Evolutionary conservation across 2,329 filamentous ascomycete genomes (phyloP).

Genomic region (Trichoderma asperellum): DNA sequence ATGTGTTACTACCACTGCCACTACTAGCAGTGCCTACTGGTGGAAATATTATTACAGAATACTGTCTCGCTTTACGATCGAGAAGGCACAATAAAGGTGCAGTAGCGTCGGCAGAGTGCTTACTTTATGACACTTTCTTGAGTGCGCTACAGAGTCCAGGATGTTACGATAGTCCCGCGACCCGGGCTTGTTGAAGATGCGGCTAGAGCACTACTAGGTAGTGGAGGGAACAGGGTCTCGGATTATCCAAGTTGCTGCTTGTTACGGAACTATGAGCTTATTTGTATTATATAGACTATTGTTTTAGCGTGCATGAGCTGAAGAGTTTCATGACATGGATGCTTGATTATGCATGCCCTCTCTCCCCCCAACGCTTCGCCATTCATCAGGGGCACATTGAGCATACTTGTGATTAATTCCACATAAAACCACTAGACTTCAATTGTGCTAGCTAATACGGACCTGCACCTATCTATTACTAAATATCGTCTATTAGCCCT

Average conservation of each 20-base stretch:
- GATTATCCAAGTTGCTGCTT: background rate
- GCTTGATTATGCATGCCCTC: background rate
- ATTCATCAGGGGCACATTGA: background rate
- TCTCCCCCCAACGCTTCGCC: background rate
- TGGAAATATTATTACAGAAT: background rate
- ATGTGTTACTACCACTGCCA: background rate
- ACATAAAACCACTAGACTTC: background rate
- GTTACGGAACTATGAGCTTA: background rate
- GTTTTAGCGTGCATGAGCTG: background rate
- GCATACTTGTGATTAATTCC: background rate
- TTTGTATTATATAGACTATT: background rate
- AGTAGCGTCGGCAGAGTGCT: conserved; percentile 14
- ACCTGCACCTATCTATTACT: too few relatives aligned
- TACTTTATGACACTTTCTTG: background rate
- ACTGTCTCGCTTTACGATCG: background rate
- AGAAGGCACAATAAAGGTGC: background rate
- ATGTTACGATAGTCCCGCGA: background rate
- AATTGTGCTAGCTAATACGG: background rate
- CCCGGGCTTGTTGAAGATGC: background rate
- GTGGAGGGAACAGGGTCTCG: background rate
- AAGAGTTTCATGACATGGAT: background rate
- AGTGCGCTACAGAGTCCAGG: background rate
- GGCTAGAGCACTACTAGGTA: background rate
- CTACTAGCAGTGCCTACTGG: background rate
- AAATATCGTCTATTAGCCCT: too few relatives aligned